Base-by-base conservation (phyloP, 148 eudicot genomes). In the Oxyria digyna region DNA sequence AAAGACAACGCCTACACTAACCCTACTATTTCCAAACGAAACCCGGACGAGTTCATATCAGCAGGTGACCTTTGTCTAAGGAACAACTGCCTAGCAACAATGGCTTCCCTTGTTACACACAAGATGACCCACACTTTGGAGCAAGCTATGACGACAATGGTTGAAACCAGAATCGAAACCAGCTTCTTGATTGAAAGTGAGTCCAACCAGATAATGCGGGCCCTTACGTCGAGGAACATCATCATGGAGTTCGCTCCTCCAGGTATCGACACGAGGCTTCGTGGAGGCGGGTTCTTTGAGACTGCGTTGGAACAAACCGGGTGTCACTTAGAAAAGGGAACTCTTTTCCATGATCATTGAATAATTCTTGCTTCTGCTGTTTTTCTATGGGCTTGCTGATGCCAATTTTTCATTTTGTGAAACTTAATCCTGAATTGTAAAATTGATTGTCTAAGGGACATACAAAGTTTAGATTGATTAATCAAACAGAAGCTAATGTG, bases 231-330 rank as follows among this genome's bases (percentile, higher is more conserved):
- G 32, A 76, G 80, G 57, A 83, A 82, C 74, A 73, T 85, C 9
- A 76, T 80, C 8, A 38, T 68, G 18, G 72, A 76, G 64, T 78
- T 85, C 45, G 77, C 86, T 15, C 86, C 88, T 4, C 88, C 84
- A 0, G 72, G 81, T 15, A 42, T 85, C 59, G 84, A 85, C 72
- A 82, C 84, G 0, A 76, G 73, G 40, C 71, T 78, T 40, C 40
- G 62, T 35, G 84, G 81, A 14, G 79, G 82, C n/a, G 74, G 82
- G 10, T 82, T 85, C 74, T 82, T 85, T 38, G 73, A 82, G n/a
- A 45, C 69, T 8, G 82, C 76, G 17, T 42, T 82, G 62, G 68
- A 82, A 32, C 79, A 82, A 32, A 52, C 68, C 37, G 86, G 88
- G 2, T 80, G 86, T 41, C 82, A 73, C 68, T 31, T 35, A 2